Conservation (phyloP, 768 basidiomycete species). For the Tylopilus rubrobrunneus region DNA sequence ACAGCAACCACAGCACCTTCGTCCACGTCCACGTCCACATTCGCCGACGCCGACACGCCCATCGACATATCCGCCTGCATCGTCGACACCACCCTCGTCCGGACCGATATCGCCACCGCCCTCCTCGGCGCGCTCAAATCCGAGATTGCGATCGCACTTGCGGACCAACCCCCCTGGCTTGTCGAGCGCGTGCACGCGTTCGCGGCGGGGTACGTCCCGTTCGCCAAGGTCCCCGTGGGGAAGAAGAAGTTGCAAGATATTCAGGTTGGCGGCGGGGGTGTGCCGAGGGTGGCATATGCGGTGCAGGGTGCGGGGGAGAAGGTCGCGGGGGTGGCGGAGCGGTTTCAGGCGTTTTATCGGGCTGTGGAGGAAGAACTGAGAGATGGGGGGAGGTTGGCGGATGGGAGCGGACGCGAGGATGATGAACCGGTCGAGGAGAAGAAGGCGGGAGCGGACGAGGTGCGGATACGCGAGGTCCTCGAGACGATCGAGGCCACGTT, state of each 20-base stretch:
- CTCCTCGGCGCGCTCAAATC: constrained; percentile 50
- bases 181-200: constrained; percentile 56
- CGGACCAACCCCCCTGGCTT: constrained; percentile 52
- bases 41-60: constrained; percentile 33
- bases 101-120: constrained; percentile 49
- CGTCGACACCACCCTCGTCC: constrained; percentile 48
- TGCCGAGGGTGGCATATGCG: constrained; percentile 26
- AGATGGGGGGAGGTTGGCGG: constrained; percentile 17
- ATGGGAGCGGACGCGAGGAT: constrained; percentile 5
- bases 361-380: constrained; percentile 62
- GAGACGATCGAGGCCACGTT: constrained; percentile 73
- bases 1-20: constrained; percentile 2
- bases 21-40: constrained; percentile 11
- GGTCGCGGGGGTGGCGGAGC: constrained; percentile 48
- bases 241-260: constrained; percentile 33
- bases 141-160: constrained; percentile 52
- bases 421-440: constrained; percentile 11
- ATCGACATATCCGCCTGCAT: constrained; percentile 62
- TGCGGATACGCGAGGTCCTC: constrained; percentile 54
- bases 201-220: constrained; percentile 52
- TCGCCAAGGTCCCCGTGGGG: constrained; percentile 38
- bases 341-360: constrained; percentile 70
- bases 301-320: constrained; percentile 41
- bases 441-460: constrained; percentile 35
- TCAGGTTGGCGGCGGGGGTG: constrained; percentile 20